These are phyloP conservation scores for Vigna trinervia DNA, from an alignment of 306 rosid species.

Conservation along the genomic window DNA sequence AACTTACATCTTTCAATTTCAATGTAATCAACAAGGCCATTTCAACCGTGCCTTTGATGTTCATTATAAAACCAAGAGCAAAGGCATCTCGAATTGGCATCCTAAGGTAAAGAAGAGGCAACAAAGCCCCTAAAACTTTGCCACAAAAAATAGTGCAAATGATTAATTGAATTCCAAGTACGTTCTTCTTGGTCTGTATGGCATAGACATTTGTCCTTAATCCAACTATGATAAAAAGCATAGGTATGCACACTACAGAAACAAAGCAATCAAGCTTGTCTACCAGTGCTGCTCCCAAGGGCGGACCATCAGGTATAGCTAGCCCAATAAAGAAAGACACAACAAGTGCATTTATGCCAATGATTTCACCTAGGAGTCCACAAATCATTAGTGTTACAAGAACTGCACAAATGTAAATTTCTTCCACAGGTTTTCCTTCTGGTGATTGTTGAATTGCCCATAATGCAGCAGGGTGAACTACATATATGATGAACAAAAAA, in stretches of 20 bases:
- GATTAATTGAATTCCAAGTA: constrained; percentile 47
- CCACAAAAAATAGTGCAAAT: constrained; percentile 46
- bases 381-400: constrained; percentile 44
- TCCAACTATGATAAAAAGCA: constrained; percentile 52
- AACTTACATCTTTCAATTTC: constrained; percentile 53
- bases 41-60: constrained; percentile 71
- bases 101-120: constrained; percentile 66
- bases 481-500: constrained; percentile 47
- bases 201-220: constrained; percentile 55
- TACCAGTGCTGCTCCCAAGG: constrained; percentile 68
- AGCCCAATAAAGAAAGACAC: constrained; percentile 65
- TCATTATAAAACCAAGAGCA: constrained; percentile 67
- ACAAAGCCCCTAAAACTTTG: constrained; percentile 56
- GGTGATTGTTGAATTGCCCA: constrained; percentile 58
- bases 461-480: constrained; percentile 55
- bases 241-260: constrained; percentile 57
- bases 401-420: constrained; percentile 52
- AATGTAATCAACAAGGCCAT: constrained; percentile 47
- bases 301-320: constrained; percentile 71
- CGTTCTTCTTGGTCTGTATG: constrained; percentile 49
- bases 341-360: constrained; percentile 49
- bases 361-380: constrained; percentile 55
- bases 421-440: constrained; percentile 64
- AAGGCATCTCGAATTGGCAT: constrained; percentile 71
- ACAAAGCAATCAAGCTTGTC: constrained; percentile 64